A percentile compares a stretch with the other conserved stretches of the same genome.
phyloP scores from a whole-genome alignment of 2,329 filamentous ascomycete genomes.

The Claviceps sp. region DNA sequence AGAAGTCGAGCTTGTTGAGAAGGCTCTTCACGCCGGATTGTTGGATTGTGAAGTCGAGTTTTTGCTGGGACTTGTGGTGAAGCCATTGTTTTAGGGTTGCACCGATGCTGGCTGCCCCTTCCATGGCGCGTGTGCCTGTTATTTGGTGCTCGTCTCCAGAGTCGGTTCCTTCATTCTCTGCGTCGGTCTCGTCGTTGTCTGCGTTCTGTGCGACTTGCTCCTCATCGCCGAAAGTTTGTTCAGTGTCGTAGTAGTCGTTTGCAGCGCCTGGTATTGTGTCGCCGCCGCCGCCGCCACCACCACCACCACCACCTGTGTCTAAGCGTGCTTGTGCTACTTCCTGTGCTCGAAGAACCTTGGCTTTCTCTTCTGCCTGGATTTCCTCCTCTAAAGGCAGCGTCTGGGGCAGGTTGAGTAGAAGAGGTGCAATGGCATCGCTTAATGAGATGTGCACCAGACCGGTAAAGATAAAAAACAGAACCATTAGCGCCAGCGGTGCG shows the following conservation, averaged over 20 bases:
- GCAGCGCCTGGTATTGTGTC: conserved; percentile 14
- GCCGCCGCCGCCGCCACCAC: conserved; percentile 1
- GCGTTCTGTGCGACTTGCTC: conserved; percentile 8
- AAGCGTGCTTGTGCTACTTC: conserved; percentile 12
- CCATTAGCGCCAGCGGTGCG: conserved; percentile 62
- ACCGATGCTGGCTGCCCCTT: conserved; percentile 24
- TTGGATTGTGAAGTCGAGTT: conserved; percentile 13
- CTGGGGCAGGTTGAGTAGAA: conserved; percentile 68
- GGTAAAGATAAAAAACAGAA: conserved; percentile 63
- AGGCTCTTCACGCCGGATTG: conserved; percentile 16
- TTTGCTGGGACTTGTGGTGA: conserved; percentile 24
- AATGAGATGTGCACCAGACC: conserved; percentile 63
- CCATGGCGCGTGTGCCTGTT: conserved; percentile 20
- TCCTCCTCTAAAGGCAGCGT: conserved; percentile 48
- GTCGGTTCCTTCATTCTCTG: conserved; percentile 12
- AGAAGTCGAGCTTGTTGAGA: conserved; percentile 15
- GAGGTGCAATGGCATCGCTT: conserved; percentile 58
- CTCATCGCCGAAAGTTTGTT: conserved; percentile 23
- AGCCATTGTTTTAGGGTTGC: conserved; percentile 20
- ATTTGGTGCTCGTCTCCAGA: conserved; percentile 14
- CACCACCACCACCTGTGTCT: conserved; percentile 2
- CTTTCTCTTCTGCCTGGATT: conserved; percentile 29
- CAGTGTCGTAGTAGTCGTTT: conserved; percentile 22
- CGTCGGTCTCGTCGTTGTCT: conserved; percentile 17
- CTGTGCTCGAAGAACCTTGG: conserved; percentile 25